Base-by-base conservation (phyloP, 2,329 filamentous ascomycete species). In the Fusarium brachygibbosum region DNA sequence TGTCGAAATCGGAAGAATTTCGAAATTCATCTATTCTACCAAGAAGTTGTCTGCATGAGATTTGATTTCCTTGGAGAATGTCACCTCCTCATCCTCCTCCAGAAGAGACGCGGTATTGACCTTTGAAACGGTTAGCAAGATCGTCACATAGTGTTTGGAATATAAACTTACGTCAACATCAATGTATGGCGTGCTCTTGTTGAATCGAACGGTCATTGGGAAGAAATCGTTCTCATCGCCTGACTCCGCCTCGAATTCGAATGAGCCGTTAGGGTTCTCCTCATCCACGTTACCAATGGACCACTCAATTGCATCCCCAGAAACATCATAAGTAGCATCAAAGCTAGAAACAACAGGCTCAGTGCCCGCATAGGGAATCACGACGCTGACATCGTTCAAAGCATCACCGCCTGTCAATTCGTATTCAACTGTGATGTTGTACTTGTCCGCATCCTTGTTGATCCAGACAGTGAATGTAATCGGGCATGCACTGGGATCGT, bases 381-480 rank as follows among this genome's bases (percentile, higher is more conserved):
- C 87, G 53, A 99, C 92, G 37, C 89, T 88, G 46, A 98, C 95
- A 76, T 98, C 94, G 68, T 90, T 91, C 62, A 99, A 84, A 14
- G 88, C 81, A 70, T 95, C 92, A 3, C 89, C 86, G 52, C 94
- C 93, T 1, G 92, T 95, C 63, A 97, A 87, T 80, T 99, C 96
- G 79, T 98, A 99, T 81, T 98, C 96, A 34, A 98, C 88, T 3
- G 95, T 99, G 76, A 99, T 89, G 70, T 92, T 97, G 80, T 91
- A 97, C 75, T 91, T 94, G 77, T 90, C 89, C 46, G 91, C 88
- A 48, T 93, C 91, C 80, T 94, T 94, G 81, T 97, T 98, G 64
- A 97, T 93, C 96, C 96, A 99, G 37, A 98, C 95, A 3, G 94
- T 98, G 80, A 99, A 98, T 37, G 92, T 96, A 76, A 99, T 96